Conservation (phyloP, 306 rosid species). For the Betula pendula region DNA sequence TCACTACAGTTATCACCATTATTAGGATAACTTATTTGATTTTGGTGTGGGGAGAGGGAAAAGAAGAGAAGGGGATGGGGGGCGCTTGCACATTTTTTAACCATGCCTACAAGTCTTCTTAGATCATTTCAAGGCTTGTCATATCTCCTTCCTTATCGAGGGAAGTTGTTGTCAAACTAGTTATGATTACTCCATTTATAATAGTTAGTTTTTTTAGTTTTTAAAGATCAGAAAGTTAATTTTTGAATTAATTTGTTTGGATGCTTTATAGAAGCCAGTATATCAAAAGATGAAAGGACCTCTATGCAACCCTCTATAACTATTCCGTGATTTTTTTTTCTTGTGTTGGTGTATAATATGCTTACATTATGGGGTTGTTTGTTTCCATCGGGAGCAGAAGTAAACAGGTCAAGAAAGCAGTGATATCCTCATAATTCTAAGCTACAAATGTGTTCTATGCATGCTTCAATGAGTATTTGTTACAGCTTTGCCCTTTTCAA, state of each 20-base stretch:
- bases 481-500: neutral
- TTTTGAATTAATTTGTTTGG: no score
- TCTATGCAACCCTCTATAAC: neutral
- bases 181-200: neutral
- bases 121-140: neutral
- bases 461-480: neutral
- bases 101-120: neutral
- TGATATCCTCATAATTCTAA: neutral
- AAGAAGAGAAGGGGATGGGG: no score
- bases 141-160: neutral
- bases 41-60: neutral
- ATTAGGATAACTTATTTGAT: neutral
- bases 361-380: neutral
- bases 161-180: neutral
- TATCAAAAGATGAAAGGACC: neutral
- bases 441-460: neutral
- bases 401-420: neutral
- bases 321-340: neutral
- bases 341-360: neutral
- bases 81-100: neutral
- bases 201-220: neutral
- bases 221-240: no score
- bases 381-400: neutral
- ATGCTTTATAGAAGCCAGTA: no score
- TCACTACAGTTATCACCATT: neutral